Base-by-base conservation (phyloP, 257 asterid species). In the Salvia rosmarinus region DNA sequence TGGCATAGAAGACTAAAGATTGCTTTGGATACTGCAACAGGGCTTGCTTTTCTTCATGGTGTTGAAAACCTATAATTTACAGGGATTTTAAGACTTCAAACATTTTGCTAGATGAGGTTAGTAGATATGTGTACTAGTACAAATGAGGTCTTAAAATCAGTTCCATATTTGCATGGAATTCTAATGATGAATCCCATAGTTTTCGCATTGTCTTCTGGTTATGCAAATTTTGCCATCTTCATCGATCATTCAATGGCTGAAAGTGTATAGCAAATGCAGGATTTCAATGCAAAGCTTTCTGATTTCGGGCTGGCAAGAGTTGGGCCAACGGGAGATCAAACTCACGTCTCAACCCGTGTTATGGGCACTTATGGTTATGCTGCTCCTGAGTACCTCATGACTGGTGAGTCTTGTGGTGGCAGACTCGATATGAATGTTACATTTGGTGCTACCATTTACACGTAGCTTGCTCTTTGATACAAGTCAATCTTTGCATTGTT, bases 301-400 rank as follows among this genome's bases (percentile, higher is more conserved):
- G 97, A 94, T 80, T 94, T 90, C 25, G 98, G 98, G 68, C 84
- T 94, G 70, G 97, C 97, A 17, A 85, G 87, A 78, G 88, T 85
- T 37, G 98, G 98, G 50, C 98, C 97, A 8, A 84, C 86, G 32
- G 98, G 96, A 61, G 96, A 89, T 84, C 90, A 90, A 84, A 90
- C 96, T 25, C 98, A 94, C 52, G 98, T 90, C 44, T 88, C 97
- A 16, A 89, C 97, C 57, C 86, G 96, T 16, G 92, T 94, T 20
- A 86, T 90, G 97, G 98, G 98, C 62, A 94, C 98, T 46, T 89
- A 89, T 20, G 97, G 98, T 34, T 94, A 94, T 77, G 97, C 98
- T 49, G 97, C 98, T 75, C 98, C 98, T 0, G 98, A 93, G 81
- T 93, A 93, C 75, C 87, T 94, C 78, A 91, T 91, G 99, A 94